Conservation (phyloP, 345 rosid genomes). For the Salix viminalis region DNA sequence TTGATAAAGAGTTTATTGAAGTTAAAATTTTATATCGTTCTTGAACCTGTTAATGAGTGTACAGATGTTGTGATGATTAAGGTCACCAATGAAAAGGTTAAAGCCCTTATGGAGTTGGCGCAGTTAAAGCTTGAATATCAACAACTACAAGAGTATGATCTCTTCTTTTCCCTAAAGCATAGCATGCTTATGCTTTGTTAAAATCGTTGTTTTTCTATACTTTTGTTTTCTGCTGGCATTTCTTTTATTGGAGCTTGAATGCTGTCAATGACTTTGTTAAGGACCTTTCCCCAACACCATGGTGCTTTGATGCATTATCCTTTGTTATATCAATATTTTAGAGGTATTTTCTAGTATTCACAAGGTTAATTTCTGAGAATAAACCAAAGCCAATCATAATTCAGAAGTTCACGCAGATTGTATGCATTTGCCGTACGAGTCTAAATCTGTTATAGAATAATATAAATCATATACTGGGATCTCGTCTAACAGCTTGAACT, state of each 20-base stretch:
- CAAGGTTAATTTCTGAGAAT: neutral
- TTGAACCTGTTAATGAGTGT: neutral
- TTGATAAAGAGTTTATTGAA: neutral
- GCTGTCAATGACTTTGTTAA: neutral
- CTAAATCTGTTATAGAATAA: neutral
- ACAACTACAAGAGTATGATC: conserved; percentile 58
- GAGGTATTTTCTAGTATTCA: neutral
- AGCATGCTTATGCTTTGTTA: neutral
- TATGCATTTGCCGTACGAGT: neutral
- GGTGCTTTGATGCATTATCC: neutral
- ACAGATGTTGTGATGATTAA: conserved; percentile 19
- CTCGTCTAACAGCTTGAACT: no score
- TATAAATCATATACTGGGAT: no score
- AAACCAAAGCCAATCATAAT: neutral
- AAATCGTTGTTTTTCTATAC: neutral
- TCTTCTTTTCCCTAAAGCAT: neutral
- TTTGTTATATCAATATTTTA: neutral
- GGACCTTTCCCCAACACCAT: neutral
- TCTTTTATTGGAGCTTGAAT: neutral
- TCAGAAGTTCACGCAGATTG: neutral
- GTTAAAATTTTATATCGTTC: neutral
- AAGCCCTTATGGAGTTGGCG: conserved; percentile 86
- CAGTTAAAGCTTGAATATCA: conserved; percentile 70
- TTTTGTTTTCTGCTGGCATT: neutral
- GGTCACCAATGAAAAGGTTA: conserved; percentile 98